Conservation (phyloP, 345 rosid species). For the Bretschneidera sinensis region DNA sequence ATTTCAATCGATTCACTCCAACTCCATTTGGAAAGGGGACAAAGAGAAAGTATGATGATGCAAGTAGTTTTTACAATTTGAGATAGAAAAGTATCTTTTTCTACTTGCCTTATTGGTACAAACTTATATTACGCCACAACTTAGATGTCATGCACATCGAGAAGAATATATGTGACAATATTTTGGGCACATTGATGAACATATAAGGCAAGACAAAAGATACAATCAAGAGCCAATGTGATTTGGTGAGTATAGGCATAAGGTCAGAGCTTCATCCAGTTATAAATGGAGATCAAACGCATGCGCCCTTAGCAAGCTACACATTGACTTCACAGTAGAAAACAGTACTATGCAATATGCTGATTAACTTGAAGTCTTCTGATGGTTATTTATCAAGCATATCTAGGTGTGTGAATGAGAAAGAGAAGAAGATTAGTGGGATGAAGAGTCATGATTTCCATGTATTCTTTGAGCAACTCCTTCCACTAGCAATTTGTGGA, state of each 20-base stretch:
- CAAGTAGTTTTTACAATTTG: not conserved
- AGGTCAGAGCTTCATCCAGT: not conserved
- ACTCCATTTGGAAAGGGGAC: too few relatives aligned
- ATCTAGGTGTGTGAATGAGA: not conserved
- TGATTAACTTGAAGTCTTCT: too few relatives aligned
- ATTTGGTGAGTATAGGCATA: not conserved
- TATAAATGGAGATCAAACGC: too few relatives aligned
- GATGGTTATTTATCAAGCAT: not conserved
- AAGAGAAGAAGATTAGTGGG: too few relatives aligned
- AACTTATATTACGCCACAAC: not conserved
- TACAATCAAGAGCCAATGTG: not conserved
- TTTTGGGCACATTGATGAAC: not conserved
- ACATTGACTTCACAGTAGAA: too few relatives aligned
- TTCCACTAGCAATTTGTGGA: not conserved
- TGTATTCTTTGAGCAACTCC: not conserved
- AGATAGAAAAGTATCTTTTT: too few relatives aligned
- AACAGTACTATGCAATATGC: too few relatives aligned
- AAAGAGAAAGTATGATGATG: conserved; percentile 1
- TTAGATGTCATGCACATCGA: too few relatives aligned
- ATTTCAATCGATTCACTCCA: too few relatives aligned
- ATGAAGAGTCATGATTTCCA: not conserved
- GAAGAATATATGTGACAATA: not conserved
- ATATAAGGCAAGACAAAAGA: not conserved
- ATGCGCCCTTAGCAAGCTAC: too few relatives aligned
- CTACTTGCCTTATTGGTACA: too few relatives aligned